Conservation (phyloP, 306 rosid species). For the Comarum palustre region DNA sequence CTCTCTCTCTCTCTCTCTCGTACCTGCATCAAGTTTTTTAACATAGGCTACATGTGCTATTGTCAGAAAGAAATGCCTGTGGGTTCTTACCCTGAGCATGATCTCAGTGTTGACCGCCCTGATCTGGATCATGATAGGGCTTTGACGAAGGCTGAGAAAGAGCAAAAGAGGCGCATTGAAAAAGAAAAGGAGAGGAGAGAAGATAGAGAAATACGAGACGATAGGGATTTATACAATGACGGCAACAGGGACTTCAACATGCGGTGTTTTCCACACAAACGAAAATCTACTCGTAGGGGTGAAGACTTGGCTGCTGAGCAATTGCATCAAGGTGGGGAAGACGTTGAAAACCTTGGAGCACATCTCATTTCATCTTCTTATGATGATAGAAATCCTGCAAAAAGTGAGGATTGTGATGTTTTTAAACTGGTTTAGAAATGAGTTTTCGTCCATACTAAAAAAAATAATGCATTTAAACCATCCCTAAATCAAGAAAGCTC, state of each 20-base stretch:
- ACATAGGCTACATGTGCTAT: constrained; percentile 28
- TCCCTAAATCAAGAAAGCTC: not conserved
- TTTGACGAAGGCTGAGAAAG: constrained; percentile 67
- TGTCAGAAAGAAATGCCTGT: constrained; percentile 70
- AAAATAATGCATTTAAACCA: not conserved
- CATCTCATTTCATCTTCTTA: constrained; percentile 61
- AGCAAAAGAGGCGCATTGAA: constrained; percentile 74
- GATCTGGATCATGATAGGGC: constrained; percentile 72
- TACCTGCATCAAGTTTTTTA: constrained; percentile 7
- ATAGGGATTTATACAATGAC: constrained; percentile 76
- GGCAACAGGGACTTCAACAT: constrained; percentile 55
- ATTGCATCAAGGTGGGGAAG: constrained; percentile 59
- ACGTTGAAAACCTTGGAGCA: constrained; percentile 64
- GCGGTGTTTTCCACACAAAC: constrained; percentile 63
- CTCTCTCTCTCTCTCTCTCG: not conserved
- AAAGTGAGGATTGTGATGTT: constrained; percentile 56
- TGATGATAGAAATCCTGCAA: constrained; percentile 67
- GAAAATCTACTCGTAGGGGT: constrained; percentile 53
- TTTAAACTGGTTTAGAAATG: not conserved
- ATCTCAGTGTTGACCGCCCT: constrained; percentile 83
- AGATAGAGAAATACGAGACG: constrained; percentile 75
- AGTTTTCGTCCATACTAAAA: not conserved
- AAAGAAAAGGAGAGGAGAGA: constrained; percentile 83
- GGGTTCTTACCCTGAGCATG: constrained; percentile 68
- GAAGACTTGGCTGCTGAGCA: constrained; percentile 76